phyloP scores from a whole-genome alignment of 2,329 filamentous ascomycete species.

The Hymenoscyphus linearis region DNA sequence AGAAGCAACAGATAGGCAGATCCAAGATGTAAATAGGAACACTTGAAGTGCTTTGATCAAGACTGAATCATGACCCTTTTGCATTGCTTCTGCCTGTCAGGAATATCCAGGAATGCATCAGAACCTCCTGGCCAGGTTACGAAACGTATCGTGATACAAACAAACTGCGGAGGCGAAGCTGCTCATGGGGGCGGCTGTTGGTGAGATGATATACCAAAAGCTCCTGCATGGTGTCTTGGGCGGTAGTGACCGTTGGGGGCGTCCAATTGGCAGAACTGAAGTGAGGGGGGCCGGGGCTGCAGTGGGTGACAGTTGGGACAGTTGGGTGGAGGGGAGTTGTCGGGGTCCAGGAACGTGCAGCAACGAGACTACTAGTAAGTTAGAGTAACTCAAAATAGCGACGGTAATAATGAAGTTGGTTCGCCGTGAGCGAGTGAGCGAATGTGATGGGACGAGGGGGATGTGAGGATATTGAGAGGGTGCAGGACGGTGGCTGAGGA shows the following conservation, averaged over 20 bases:
- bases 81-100: slow-evolving; percentile 20
- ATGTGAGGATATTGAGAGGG: background rate
- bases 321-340: background rate
- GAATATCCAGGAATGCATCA: slow-evolving; percentile 8
- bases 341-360: background rate
- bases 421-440: background rate
- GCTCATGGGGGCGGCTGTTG: slow-evolving; percentile 1
- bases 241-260: background rate
- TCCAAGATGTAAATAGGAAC: slow-evolving; percentile 12
- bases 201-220: slow-evolving; percentile 5
- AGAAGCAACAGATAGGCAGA: slow-evolving; percentile 16
- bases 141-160: slow-evolving; percentile 30
- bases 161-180: slow-evolving; percentile 22
- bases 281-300: background rate
- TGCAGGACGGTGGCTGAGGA: background rate
- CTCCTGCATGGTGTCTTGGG: background rate
- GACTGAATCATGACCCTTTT: slow-evolving; percentile 15
- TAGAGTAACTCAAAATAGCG: background rate
- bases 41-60: slow-evolving; percentile 15
- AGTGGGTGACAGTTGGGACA: background rate
- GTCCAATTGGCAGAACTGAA: background rate
- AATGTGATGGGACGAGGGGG: background rate
- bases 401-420: background rate
- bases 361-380: background rate
- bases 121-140: slow-evolving; percentile 18